Evolutionary conservation across 768 basidiomycete species (phyloP), one percentile per base, ranked within the genome.

Genomic region (Collybia sordida): DNA sequence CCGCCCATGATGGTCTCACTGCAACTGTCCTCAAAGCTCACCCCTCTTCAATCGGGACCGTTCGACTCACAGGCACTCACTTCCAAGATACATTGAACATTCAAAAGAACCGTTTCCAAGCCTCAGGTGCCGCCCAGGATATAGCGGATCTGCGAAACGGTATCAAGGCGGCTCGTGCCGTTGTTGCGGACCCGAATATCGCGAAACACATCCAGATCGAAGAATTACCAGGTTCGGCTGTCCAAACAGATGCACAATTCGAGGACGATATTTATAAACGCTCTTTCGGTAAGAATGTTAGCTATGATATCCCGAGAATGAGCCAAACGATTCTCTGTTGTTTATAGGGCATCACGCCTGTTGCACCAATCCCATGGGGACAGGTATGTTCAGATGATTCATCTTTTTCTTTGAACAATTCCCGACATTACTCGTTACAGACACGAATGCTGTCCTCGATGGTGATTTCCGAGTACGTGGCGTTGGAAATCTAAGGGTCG

Each of bases 391-490:
- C 12, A 15, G 4, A 4, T 1, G 21, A 6, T 28, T n/a, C 15
- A 18, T 42, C 1, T 42, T 18, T 23, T 3, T 11, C 12, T 24
- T 11, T 8, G 12, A 18, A 17, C 27, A 17, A 15, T 17, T 14
- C 38, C 24, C 41, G 8, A 39, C 38, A 49, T 23, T 24, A n/a
- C 15, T 5, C 19, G 1, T 45, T 36, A 3, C 35, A 67, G 66
- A 67, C 38, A 49, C 57, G 9, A 58, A 59, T 21, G 64, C 66
- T 27, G 66, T 69, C 9, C 58, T 67, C 15, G 64, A 66, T 41
- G 60, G 60, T 15, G 44, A 69, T 36, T 66, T 69, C 49, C 59
- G 53, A 31, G 66, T 69, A 15, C 55, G 62, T 18, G 66, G 67
- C 6, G 65, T 69, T 2, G 46, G 56, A 17, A 58, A 54, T 24